These are phyloP conservation scores for Trebouxia sp. DNA, from an alignment of 139 green algal species.

Conservation along the genomic window DNA sequence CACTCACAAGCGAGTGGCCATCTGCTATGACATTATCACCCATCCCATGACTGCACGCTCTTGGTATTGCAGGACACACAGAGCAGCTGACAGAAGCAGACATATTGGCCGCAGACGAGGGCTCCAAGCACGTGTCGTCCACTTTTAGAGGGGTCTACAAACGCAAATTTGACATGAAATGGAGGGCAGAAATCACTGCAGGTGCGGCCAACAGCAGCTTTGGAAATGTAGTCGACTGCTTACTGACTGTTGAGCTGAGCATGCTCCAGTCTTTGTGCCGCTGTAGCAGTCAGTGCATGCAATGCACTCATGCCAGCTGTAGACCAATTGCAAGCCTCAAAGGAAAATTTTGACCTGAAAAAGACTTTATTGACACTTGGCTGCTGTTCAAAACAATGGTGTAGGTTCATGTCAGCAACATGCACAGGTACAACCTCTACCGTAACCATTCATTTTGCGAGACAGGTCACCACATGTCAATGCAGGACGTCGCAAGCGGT, in stretches of 20 bases:
- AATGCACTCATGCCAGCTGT: too few species aligned
- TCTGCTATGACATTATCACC: not conserved
- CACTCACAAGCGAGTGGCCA: too few species aligned
- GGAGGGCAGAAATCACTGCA: slow-evolving; percentile 30
- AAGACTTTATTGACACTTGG: not conserved
- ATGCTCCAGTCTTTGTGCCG: not conserved
- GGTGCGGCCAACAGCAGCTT: not conserved
- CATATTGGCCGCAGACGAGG: not conserved
- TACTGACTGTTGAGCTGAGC: not conserved
- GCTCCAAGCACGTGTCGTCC: slow-evolving; percentile 22
- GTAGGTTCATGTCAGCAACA: too few species aligned
- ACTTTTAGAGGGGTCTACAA: slow-evolving; percentile 21
- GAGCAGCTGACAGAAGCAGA: slow-evolving; percentile 7
- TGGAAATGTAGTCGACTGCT: too few species aligned
- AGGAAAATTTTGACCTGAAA: too few species aligned
- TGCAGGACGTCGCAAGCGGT: slow-evolving; percentile 18
- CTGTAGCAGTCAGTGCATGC: too few species aligned
- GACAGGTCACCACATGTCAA: not conserved
- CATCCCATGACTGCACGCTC: not conserved
- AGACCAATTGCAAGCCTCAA: too few species aligned
- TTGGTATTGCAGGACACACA: not conserved
- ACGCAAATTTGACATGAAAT: slow-evolving; percentile 10
- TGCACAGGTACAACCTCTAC: not conserved
- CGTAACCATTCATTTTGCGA: not conserved
- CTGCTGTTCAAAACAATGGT: not conserved